These are phyloP conservation scores for Phylloporus sp. DNA, from an alignment of 768 basidiomycete species.

Conservation along the genomic window DNA sequence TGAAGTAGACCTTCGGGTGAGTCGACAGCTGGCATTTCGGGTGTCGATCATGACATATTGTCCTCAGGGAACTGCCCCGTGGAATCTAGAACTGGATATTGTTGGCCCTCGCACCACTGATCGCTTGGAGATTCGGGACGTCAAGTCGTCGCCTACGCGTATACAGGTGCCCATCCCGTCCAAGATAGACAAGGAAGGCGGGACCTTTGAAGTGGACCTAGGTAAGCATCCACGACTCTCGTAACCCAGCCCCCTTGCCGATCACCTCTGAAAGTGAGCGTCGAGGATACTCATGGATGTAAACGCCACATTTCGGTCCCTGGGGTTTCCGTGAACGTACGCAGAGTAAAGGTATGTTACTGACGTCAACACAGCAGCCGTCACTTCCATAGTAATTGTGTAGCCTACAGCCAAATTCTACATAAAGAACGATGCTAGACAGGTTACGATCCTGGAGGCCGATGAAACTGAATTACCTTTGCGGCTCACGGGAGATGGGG, in stretches of 20 bases:
- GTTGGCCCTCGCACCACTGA: constrained; percentile 69
- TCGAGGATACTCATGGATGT: constrained; percentile 88
- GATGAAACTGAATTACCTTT: constrained; percentile 71
- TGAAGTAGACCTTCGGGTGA: constrained; percentile 75
- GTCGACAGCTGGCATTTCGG: constrained; percentile 14
- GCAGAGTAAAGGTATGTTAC: constrained; percentile 61
- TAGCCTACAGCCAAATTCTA: constrained; percentile 90
- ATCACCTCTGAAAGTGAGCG: constrained; percentile 48
- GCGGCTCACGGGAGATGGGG: constrained; percentile 86
- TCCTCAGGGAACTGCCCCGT: constrained; percentile 79
- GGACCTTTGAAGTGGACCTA: constrained; percentile 73
- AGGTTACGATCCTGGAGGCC: constrained; percentile 65
- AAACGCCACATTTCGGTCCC: constrained; percentile 67
- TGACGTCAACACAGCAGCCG: neutral
- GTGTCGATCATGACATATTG: neutral
- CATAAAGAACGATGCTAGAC: constrained; percentile 52
- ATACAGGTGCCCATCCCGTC: constrained; percentile 66
- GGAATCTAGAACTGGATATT: constrained; percentile 80
- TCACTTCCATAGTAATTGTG: neutral
- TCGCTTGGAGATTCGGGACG: constrained; percentile 47
- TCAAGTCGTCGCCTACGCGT: constrained; percentile 50
- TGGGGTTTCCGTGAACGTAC: constrained; percentile 81
- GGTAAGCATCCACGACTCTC: constrained; percentile 37
- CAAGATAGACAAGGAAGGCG: constrained; percentile 60
- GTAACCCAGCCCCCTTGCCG: neutral